Base-by-base conservation (phyloP, 345 rosid species). In the Microcos paniculata region DNA sequence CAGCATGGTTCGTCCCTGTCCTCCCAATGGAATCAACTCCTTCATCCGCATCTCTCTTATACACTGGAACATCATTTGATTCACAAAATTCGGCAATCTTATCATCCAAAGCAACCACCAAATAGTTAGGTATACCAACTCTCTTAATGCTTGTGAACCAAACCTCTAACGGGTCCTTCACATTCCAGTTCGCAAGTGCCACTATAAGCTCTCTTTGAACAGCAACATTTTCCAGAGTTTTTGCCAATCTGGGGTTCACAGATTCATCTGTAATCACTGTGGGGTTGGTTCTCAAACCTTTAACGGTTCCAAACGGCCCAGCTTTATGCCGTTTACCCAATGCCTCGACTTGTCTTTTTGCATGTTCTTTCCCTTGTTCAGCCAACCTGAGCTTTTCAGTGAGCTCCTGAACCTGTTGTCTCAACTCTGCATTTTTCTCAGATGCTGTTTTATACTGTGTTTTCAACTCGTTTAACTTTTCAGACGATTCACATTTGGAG, bases 1-100 rank as follows among this genome's bases (percentile, higher is more conserved):
- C 97, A 24, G 96, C 99, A 78, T 95, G 99, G 79, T 95, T 95
- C 58, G 92, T 90, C 62, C 99, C 98, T 0, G 78, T 84, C 82
- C 82, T 89, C 62, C 89, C 99, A n/a, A 95, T 78, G 21, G 87
- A 72, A 80, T 91, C 98, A 48, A 95, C 83, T 52, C 79, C 87
- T 35, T 79, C 66, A 71, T 91, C 94, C 2, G 89, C 89, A 77
- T 93, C 96, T 82, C 98, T 89, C 86, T 89, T 89, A 71, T 95
- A 93, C 43, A 86, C 84, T 0, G 98, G 94, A 76, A 93, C 96
- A 70, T 82, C 86, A 65, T 89, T 95, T 15, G 87, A 74, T 80
- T 89, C 88, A 87, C 99, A 95, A 74, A 84, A 89, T 38, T 87
- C 84, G n/a, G 77, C 91, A 61, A 86, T 93, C n/a, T 82, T 78